Base-by-base conservation (phyloP, 2,329 filamentous ascomycete species). In the Scopulariopsis brevicaulis region DNA sequence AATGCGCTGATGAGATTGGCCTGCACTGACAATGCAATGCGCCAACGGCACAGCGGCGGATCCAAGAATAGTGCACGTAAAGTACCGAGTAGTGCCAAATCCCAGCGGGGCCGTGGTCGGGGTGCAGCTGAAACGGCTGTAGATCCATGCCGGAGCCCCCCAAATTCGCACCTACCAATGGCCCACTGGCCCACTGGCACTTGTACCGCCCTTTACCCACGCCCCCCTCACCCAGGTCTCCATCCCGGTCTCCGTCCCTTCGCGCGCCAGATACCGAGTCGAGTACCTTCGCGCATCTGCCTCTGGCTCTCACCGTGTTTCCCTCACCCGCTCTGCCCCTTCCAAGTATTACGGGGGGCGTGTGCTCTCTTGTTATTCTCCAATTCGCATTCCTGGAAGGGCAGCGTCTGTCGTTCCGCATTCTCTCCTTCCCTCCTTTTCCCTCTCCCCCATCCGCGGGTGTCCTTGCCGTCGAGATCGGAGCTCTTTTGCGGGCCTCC, bases 311-410 rank as follows among this genome's bases (percentile, higher is more conserved):
- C 53, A 57, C 55, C 55, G 55, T 53, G 55, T 57, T 57, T 57
- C 55, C 43, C 55, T 57, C 46, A 18, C 52, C 55, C 55, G 55
- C 55, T 54, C 51, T 51, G 52, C 56, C 51, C 53, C 50, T 61
- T 58, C 51, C 46, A 56, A 43, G 40, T 50, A 50, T 22, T 50
- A 50, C 46, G 46, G 34, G 22, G 28, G 28, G 4, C 28, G 28
- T 32, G 28, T 32, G 28, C 28, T 4, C 24, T 55, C 52, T 52
- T 55, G 12, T 51, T 40, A 61, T 50, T 57, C 58, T 54, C 48
- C 55, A 35, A 35, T 51, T 59, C 32, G 28, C 53, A 10, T 59
- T 32, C 56, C 34, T 20, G 24, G 34, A 37, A 46, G 32, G 40
- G 28, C 24, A 53, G 15, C 28, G 8, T 56, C 22, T 24, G 24